Evolutionary conservation across 805 yeast species (phyloP).

Genomic region (Starmera dryadoides): DNA sequence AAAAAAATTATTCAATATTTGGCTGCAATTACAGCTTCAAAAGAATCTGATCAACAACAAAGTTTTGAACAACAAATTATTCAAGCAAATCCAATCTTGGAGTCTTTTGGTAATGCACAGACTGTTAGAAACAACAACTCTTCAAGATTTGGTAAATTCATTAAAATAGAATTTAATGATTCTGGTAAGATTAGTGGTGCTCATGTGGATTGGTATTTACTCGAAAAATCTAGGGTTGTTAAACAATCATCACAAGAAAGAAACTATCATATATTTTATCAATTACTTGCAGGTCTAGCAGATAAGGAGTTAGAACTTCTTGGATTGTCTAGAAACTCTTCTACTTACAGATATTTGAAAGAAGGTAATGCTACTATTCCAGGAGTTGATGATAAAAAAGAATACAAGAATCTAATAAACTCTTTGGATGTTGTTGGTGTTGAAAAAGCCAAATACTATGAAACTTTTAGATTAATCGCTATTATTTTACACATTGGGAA

Average conservation of each 20-base stretch:
- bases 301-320: constrained; percentile 38
- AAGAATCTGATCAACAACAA: constrained; percentile 9
- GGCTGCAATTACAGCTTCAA: constrained; percentile 58
- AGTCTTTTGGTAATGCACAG: constrained; percentile 95
- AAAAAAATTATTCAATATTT: constrained; percentile 90
- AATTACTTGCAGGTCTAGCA: constrained; percentile 63
- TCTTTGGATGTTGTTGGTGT: constrained; percentile 78
- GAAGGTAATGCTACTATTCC: constrained; percentile 49
- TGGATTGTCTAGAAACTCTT: constrained; percentile 32
- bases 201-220: constrained; percentile 85
- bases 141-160: constrained; percentile 94
- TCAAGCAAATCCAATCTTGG: constrained; percentile 92
- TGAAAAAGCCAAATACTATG: constrained; percentile 40
- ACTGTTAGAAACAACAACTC: constrained; percentile 92
- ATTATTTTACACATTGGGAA: constrained; percentile 83
- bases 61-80: constrained; percentile 78
- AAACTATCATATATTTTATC: constrained; percentile 92
- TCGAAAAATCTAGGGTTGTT: constrained; percentile 91
- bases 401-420: constrained; percentile 51
- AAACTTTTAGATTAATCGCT: constrained; percentile 63
- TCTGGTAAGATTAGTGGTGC: constrained; percentile 76
- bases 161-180: constrained; percentile 68
- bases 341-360: constrained; percentile 49
- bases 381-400: constrained; percentile 69
- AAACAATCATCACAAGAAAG: constrained; percentile 70